Conservation (phyloP, 805 yeast genomes). For the Sungouiella blattae region DNA sequence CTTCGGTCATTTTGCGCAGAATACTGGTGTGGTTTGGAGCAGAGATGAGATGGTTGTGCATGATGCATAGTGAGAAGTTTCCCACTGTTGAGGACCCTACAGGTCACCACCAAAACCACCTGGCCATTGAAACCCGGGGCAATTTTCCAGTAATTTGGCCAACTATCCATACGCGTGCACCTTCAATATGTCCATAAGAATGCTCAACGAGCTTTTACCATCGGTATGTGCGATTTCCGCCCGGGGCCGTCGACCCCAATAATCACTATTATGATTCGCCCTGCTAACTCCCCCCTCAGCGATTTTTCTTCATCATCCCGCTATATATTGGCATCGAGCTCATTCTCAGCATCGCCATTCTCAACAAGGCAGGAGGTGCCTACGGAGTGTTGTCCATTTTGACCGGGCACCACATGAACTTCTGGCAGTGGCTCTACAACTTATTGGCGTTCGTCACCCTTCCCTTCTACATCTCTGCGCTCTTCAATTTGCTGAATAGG, state of each 20-base stretch:
- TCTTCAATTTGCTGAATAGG: constrained; percentile 34
- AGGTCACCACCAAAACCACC: no score
- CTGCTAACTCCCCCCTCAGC: constrained; percentile 24
- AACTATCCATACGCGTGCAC: no score
- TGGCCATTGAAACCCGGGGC: no score
- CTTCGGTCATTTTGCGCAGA: no score
- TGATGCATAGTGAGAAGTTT: no score
- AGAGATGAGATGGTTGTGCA: no score
- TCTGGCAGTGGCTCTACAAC: constrained; percentile 80
- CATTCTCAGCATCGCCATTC: constrained; percentile 66
- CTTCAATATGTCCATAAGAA: no score
- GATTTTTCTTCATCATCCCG: constrained; percentile 70
- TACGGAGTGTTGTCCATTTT: constrained; percentile 83
- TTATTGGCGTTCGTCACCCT: constrained; percentile 58
- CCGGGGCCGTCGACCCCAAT: background rate
- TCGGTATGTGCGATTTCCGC: background rate
- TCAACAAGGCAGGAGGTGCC: constrained; percentile 85
- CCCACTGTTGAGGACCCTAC: no score
- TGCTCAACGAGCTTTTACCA: background rate
- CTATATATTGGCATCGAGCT: constrained; percentile 85
- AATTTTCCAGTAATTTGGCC: no score
- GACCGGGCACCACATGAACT: constrained; percentile 83
- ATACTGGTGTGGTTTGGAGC: no score
- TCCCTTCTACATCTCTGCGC: constrained; percentile 63
- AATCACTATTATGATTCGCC: background rate